Conservation (phyloP, 106 monocot species). For the Dendrobium catenatum region DNA sequence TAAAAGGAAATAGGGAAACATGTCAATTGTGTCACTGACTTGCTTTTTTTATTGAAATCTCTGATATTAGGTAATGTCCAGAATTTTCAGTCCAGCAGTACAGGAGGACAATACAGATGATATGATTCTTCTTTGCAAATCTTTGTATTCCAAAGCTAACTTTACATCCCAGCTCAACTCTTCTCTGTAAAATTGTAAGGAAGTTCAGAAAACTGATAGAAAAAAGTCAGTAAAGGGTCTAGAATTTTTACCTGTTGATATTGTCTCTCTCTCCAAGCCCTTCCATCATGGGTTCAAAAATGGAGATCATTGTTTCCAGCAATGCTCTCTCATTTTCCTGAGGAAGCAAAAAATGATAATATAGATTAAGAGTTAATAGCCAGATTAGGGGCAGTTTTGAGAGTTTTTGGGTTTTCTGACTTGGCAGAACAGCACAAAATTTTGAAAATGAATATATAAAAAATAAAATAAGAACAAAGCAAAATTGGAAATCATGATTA, state of each 20-base stretch:
- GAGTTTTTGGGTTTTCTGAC: not conserved
- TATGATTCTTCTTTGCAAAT: slow-evolving; percentile 50
- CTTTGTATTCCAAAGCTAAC: slow-evolving; percentile 65
- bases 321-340: slow-evolving; percentile 30
- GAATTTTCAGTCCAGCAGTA: slow-evolving; percentile 22
- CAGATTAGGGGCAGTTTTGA: not conserved
- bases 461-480: not conserved
- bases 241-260: slow-evolving; percentile 20
- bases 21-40: not conserved
- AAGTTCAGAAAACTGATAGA: not conserved
- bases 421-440: not conserved
- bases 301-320: slow-evolving; percentile 59
- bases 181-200: slow-evolving; percentile 28
- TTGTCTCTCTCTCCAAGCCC: slow-evolving; percentile 29
- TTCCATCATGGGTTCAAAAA: slow-evolving; percentile 75
- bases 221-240: not conserved
- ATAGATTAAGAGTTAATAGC: not conserved
- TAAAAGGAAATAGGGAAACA: not conserved
- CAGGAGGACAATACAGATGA: slow-evolving; percentile 64
- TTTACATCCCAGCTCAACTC: slow-evolving; percentile 71
- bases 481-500: not conserved
- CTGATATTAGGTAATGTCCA: slow-evolving; percentile 12
- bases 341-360: not conserved
- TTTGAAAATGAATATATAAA: not conserved
- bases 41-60: not conserved